Evolutionary conservation across 805 yeast genomes (phyloP).

Genomic region (Pichia thaimueangensis): DNA sequence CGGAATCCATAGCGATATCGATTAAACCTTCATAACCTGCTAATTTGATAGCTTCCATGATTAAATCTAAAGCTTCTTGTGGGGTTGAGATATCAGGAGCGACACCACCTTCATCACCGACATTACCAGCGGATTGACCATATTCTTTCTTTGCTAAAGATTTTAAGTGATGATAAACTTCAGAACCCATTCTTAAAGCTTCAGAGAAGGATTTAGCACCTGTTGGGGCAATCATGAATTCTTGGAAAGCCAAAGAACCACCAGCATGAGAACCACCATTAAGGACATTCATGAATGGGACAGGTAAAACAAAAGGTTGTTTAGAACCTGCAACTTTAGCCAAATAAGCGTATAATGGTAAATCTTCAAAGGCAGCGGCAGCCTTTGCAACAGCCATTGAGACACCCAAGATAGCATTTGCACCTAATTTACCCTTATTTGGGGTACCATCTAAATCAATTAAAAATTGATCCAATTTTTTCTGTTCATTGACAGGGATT

Average conservation of each 20-base stretch:
- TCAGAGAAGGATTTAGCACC: constrained; percentile 88
- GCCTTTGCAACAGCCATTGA: constrained; percentile 96
- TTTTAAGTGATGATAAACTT: constrained; percentile 96
- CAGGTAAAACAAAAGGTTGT: constrained; percentile 90
- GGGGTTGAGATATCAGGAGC: constrained; percentile 96
- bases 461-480: constrained; percentile 80
- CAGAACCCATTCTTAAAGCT: constrained; percentile 95
- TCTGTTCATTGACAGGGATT: constrained; percentile 83
- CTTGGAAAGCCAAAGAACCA: constrained; percentile 98
- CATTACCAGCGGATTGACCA: constrained; percentile 99
- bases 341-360: constrained; percentile 90
- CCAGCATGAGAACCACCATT: constrained; percentile 99
- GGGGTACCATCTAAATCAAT: constrained; percentile 89
- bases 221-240: constrained; percentile 97
- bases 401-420: constrained; percentile 97
- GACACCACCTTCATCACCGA: constrained; percentile 99
- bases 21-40: constrained; percentile 96
- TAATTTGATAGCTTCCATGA: constrained; percentile 77
- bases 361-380: constrained; percentile 92
- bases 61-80: constrained; percentile 94
- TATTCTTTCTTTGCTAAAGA: constrained; percentile 86
- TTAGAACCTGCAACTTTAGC: constrained; percentile 72
- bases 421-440: constrained; percentile 96
- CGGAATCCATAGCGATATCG: constrained; percentile 90
- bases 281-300: constrained; percentile 97